A percentile compares a stretch with the other conserved stretches of the same genome.
Conservation (phyloP, 2,329 filamentous ascomycete species). For the Camillea tinctor region DNA sequence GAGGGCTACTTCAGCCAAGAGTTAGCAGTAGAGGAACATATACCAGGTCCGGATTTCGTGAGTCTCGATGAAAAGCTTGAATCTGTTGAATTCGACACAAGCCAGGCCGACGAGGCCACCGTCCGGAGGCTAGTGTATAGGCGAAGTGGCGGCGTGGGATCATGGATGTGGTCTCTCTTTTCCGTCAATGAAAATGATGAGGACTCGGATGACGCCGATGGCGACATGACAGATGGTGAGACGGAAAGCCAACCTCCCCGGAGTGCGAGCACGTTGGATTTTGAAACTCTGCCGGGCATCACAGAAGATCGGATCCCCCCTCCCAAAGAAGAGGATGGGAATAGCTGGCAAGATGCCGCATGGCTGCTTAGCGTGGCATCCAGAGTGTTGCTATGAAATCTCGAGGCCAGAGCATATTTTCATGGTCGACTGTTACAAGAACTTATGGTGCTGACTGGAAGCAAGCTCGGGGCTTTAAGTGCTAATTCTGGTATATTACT, state of each 20-base stretch:
- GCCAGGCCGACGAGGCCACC: constrained; percentile 56
- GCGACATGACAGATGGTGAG: constrained; percentile 36
- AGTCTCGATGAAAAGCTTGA: constrained; percentile 60
- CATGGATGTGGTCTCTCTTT: constrained; percentile 65
- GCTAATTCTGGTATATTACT: background rate
- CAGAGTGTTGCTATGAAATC: constrained; percentile 55
- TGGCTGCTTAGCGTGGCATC: constrained; percentile 66
- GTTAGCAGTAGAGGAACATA: constrained; percentile 23
- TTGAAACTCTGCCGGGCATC: constrained; percentile 39
- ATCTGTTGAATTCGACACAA: constrained; percentile 50
- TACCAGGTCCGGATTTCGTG: constrained; percentile 60
- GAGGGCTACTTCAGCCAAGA: constrained; percentile 44
- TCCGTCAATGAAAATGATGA: constrained; percentile 61
- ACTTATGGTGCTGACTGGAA: constrained; percentile 4
- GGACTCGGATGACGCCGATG: constrained; percentile 41
- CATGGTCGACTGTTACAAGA: background rate
- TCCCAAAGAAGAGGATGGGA: constrained; percentile 53
- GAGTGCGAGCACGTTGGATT: constrained; percentile 40
- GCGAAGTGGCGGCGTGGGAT: constrained; percentile 50
- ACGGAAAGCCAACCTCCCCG: constrained; percentile 36
- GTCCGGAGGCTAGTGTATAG: constrained; percentile 56
- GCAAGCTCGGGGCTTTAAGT: constrained; percentile 2
- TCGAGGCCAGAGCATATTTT: background rate
- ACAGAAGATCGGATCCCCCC: constrained; percentile 48
- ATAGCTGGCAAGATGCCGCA: constrained; percentile 63